Evolutionary conservation across 129 eudicot genomes (phyloP).

Genomic region (Logfia minima): DNA sequence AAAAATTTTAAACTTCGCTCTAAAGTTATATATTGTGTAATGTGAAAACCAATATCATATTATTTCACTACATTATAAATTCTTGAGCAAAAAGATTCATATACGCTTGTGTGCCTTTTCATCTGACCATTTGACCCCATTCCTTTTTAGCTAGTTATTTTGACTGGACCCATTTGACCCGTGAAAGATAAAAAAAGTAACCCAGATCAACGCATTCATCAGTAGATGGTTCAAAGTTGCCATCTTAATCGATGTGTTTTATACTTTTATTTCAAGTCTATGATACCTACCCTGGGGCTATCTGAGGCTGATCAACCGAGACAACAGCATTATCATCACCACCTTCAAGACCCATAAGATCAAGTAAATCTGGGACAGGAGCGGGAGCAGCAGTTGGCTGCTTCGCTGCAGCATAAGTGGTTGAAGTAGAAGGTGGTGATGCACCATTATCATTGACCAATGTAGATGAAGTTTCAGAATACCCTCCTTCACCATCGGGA

Average conservation of each 20-base stretch:
- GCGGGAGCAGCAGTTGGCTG: constrained; percentile 54
- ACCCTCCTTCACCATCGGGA: constrained; percentile 80
- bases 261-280: constrained; percentile 25
- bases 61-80: not conserved
- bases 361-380: constrained; percentile 91
- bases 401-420: constrained; percentile 44
- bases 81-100: not conserved
- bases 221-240: not conserved
- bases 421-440: constrained; percentile 54
- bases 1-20: not conserved
- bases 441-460: constrained; percentile 51
- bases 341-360: constrained; percentile 61
- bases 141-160: not conserved
- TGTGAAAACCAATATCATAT: not conserved
- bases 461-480: constrained; percentile 67
- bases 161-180: not conserved
- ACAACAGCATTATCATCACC: constrained; percentile 63
- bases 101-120: not conserved
- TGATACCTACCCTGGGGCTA: constrained; percentile 61
- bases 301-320: constrained; percentile 68
- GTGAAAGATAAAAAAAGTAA: not conserved
- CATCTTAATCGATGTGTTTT: not conserved
- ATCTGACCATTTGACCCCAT: not conserved
- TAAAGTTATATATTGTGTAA: not conserved
- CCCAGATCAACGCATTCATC: not conserved